Percentiles rank a stretch among this genome's conserved stretches.
Evolutionary conservation across 192 early-diverging fungal genomes (phyloP).

Genomic region (Geosiphon pyriformis): DNA sequence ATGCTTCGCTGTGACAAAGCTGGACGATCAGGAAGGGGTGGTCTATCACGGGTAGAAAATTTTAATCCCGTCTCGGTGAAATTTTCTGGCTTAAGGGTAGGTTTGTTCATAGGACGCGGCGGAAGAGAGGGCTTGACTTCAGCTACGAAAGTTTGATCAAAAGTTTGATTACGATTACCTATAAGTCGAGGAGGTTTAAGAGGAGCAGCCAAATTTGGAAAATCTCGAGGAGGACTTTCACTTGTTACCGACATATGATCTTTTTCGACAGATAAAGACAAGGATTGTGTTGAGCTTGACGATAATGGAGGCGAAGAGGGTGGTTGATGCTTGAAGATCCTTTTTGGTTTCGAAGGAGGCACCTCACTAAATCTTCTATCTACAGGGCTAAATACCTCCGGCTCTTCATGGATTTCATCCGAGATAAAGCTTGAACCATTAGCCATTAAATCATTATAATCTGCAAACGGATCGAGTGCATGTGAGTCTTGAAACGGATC

Average conservation of each 20-base stretch:
- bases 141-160: slow-evolving; percentile 10
- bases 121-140: slow-evolving; percentile 27
- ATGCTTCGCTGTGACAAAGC: slow-evolving; percentile 21
- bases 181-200: slow-evolving; percentile 27
- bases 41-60: slow-evolving; percentile 28
- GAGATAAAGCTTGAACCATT: neutral
- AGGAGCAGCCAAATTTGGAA: slow-evolving; percentile 1
- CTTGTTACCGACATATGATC: slow-evolving; percentile 27
- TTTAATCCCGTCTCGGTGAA: slow-evolving; percentile 18
- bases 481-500: slow-evolving; percentile 20
- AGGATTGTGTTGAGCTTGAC: neutral
- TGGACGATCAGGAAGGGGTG: slow-evolving; percentile 29
- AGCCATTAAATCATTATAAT: slow-evolving; percentile 8
- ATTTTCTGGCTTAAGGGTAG: neutral
- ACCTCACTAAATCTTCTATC: neutral
- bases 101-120: slow-evolving; percentile 23
- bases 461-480: slow-evolving; percentile 16
- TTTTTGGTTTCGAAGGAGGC: neutral
- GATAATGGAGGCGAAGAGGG: neutral
- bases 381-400: neutral
- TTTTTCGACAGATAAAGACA: slow-evolving; percentile 26
- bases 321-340: neutral
- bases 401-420: neutral
- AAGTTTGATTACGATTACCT: slow-evolving; percentile 15
- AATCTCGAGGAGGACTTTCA: too few relatives aligned